A percentile compares a stretch with the other conserved stretches of the same genome.
These are phyloP conservation scores for Ceratobasidium papillatum DNA, from an alignment of 1,284 basidiomycete genomes.

Conservation along the genomic window DNA sequence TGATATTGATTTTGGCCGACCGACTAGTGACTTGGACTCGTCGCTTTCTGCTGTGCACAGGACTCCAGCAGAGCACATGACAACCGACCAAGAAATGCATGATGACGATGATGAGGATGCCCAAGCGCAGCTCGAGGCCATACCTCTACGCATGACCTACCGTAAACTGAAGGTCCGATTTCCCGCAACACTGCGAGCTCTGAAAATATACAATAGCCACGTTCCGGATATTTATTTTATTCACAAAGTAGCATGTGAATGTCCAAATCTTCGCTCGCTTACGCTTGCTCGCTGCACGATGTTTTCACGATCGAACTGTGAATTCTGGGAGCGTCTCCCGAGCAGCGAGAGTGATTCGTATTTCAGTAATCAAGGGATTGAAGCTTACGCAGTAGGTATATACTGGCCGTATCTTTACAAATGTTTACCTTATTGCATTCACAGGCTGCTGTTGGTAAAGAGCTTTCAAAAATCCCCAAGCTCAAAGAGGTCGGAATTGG, in stretches of 20 bases:
- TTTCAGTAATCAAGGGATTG: conserved; percentile 17
- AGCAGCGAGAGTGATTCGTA: conserved; percentile 20
- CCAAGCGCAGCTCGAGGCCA: neutral
- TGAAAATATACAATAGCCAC: conserved; percentile 24
- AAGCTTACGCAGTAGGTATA: conserved; percentile 12
- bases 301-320: neutral
- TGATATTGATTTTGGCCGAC: conserved; percentile 10
- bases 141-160: conserved; percentile 13
- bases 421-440: neutral
- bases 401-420: neutral
- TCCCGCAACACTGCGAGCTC: neutral
- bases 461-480: neutral
- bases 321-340: conserved; percentile 19
- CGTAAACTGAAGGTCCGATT: conserved; percentile 8
- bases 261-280: conserved; percentile 3
- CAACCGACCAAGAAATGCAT: neutral
- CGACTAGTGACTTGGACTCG: neutral
- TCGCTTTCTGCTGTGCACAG: too few species aligned
- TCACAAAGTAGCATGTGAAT: conserved; percentile 7
- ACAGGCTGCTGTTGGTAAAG: conserved; percentile 21
- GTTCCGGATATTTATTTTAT: conserved; percentile 27
- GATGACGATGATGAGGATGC: neutral
- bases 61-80: too few species aligned
- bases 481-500: conserved; percentile 4
- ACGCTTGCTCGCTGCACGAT: conserved; percentile 24